Evolutionary conservation across 2,329 filamentous ascomycete species (phyloP).

Genomic region (Paraconiothyrium brasiliense): DNA sequence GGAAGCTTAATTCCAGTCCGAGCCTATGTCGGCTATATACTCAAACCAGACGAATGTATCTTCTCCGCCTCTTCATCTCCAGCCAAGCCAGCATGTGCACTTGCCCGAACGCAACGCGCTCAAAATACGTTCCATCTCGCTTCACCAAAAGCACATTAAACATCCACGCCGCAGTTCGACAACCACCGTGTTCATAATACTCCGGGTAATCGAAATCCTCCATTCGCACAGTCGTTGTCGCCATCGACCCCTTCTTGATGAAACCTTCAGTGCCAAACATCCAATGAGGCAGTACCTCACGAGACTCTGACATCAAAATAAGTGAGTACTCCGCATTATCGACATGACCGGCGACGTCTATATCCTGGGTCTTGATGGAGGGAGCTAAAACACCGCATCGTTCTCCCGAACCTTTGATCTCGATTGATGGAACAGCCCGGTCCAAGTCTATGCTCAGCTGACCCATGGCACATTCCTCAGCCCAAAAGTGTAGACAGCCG

Average conservation of each 20-base stretch:
- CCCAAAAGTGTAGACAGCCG: neutral
- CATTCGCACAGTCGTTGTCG: neutral
- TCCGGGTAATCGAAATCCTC: neutral
- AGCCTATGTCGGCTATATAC: neutral
- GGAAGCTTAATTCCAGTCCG: too few relatives aligned
- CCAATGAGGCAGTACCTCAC: neutral
- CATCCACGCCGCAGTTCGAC: neutral
- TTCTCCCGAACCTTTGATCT: neutral
- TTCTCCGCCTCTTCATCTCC: conserved; percentile 1
- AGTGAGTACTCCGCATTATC: neutral
- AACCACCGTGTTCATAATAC: neutral
- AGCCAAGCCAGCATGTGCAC: conserved; percentile 3
- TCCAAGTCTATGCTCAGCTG: neutral
- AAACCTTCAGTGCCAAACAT: neutral
- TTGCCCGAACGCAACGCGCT: neutral
- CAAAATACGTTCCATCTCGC: neutral
- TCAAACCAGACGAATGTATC: neutral
- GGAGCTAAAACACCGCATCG: neutral
- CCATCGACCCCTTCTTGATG: neutral
- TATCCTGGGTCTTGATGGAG: neutral
- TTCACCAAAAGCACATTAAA: conserved; percentile 5
- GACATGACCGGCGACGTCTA: neutral
- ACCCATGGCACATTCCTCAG: neutral
- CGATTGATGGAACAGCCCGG: neutral
- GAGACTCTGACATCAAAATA: neutral